These are phyloP conservation scores for Exophiala lecanii-corni DNA, from an alignment of 2,329 filamentous ascomycete genomes.

Conservation along the genomic window DNA sequence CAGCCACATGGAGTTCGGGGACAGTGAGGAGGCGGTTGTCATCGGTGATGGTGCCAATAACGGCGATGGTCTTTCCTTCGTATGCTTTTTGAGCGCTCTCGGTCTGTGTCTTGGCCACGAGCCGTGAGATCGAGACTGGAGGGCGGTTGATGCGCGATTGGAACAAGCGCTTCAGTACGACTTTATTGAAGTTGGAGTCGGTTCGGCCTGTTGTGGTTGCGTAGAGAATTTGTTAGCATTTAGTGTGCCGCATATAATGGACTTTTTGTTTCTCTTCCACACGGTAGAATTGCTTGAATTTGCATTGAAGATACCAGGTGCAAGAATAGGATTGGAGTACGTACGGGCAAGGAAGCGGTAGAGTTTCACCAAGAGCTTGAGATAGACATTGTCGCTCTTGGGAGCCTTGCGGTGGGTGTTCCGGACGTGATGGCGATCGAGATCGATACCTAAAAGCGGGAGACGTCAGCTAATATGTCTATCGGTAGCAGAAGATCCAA, in stretches of 20 bases:
- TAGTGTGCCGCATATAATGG: slow-evolving; percentile 3
- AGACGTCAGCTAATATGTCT: slow-evolving; percentile 7
- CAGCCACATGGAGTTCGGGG: slow-evolving; percentile 90
- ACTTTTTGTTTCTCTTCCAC: neutral
- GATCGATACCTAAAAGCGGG: slow-evolving; percentile 47
- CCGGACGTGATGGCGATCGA: slow-evolving; percentile 60
- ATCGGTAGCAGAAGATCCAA: neutral
- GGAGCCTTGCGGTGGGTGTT: slow-evolving; percentile 81
- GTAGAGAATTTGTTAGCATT: slow-evolving; percentile 11
- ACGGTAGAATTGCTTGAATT: too few relatives aligned
- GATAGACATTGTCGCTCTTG: slow-evolving; percentile 97
- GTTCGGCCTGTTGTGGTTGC: slow-evolving; percentile 66
- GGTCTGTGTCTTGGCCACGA: slow-evolving; percentile 58
- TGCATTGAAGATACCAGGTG: too few relatives aligned
- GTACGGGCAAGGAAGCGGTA: slow-evolving; percentile 95
- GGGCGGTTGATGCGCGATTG: slow-evolving; percentile 99
- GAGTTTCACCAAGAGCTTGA: slow-evolving; percentile 96
- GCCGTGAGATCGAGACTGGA: slow-evolving; percentile 89
- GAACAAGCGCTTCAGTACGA: slow-evolving; percentile 92
- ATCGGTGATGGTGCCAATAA: slow-evolving; percentile 94
- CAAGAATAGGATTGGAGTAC: slow-evolving; percentile 36
- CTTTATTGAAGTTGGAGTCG: slow-evolving; percentile 97
- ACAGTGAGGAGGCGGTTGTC: slow-evolving; percentile 89
- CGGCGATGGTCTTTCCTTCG: slow-evolving; percentile 74
- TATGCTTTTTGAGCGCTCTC: slow-evolving; percentile 52